Conservation (phyloP, 2,329 filamentous ascomycete species). For the Fusarium tjaetaba region DNA sequence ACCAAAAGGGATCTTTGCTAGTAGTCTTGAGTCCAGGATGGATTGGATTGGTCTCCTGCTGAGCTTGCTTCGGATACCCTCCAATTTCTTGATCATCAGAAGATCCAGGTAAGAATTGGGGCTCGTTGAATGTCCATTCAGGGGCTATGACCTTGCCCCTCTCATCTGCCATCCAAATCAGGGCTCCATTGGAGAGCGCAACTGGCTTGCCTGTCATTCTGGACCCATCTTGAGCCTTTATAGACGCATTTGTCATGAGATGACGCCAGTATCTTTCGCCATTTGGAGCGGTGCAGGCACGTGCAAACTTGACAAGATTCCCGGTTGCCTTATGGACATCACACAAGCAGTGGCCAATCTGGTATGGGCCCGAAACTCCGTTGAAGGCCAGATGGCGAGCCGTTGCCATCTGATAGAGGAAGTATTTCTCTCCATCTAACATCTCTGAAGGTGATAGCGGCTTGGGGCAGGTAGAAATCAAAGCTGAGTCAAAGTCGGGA, state of each 20-base stretch:
- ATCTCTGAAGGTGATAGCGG: conserved; percentile 11
- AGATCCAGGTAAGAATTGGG: neutral
- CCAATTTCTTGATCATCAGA: neutral
- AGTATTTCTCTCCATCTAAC: neutral
- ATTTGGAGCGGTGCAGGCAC: neutral
- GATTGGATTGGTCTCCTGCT: neutral
- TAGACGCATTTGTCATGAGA: conserved; percentile 6
- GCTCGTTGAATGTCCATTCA: conserved; percentile 22
- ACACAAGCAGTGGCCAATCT: conserved; percentile 37
- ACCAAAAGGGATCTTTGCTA: conserved; percentile 9
- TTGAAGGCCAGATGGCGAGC: conserved; percentile 29
- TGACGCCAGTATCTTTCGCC: conserved; percentile 19
- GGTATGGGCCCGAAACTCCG: conserved; percentile 32
- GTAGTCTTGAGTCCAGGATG: conserved; percentile 6
- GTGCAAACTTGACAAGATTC: conserved; percentile 25
- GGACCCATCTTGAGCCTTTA: neutral
- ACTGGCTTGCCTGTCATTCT: conserved; percentile 15
- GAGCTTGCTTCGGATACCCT: neutral
- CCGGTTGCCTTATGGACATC: conserved; percentile 22
- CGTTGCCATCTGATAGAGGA: conserved; percentile 30
- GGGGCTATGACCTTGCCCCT: neutral
- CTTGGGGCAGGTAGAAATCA: neutral
- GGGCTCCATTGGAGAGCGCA: conserved; percentile 5
- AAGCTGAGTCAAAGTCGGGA: neutral
- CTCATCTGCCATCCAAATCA: conserved; percentile 17